Evolutionary conservation across 2,329 filamentous ascomycete species (phyloP).

Genomic region (Botrytis galanthina): DNA sequence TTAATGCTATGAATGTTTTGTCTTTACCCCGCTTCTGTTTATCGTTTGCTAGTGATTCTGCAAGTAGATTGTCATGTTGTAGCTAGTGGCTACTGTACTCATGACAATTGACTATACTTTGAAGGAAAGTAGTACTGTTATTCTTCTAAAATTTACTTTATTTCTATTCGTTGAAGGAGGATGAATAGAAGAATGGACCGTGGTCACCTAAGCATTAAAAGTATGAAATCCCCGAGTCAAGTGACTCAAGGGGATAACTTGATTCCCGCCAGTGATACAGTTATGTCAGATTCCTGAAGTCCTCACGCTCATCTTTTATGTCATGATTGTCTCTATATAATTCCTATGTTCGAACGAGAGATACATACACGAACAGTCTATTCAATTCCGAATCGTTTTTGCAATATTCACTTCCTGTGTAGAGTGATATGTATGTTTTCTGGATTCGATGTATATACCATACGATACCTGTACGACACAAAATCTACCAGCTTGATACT

Average conservation of each 20-base stretch:
- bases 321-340: neutral
- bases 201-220: neutral
- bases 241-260: neutral
- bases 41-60: neutral
- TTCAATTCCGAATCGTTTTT: accelerated
- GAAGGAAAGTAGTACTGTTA: neutral
- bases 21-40: neutral
- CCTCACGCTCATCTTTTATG: neutral
- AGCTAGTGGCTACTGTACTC: neutral
- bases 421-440: neutral
- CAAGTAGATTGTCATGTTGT: neutral
- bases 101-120: neutral
- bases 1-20: slow-evolving; percentile 5
- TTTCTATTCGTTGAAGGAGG: neutral
- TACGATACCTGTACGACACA: neutral
- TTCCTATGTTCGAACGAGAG: accelerated
- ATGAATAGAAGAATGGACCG: no score
- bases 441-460: neutral
- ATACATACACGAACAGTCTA: neutral
- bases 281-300: neutral
- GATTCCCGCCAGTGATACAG: neutral
- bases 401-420: neutral
- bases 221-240: neutral
- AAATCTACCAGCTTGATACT: neutral
- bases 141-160: neutral